Evolutionary conservation across 495 filamentous ascomycete genomes (phyloP).

Genomic region (Chaetomium cochliodes): DNA sequence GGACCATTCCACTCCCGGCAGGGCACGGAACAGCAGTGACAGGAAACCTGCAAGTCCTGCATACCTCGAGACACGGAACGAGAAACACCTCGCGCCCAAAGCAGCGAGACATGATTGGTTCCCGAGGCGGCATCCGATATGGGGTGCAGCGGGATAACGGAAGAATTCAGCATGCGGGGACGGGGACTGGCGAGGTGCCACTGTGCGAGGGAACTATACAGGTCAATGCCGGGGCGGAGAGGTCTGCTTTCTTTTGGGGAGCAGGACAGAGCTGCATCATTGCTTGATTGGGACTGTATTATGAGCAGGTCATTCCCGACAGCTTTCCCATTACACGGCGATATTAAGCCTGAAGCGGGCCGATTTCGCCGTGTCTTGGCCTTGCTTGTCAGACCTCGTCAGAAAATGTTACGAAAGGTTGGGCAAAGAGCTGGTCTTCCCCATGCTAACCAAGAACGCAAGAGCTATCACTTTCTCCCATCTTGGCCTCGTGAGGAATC

Average conservation of each 20-base stretch:
- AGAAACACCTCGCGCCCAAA: not conserved
- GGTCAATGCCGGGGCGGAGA: slow-evolving; percentile 2
- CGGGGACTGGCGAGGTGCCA: not conserved
- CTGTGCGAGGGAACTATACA: slow-evolving; percentile 4
- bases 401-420: not conserved
- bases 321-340: not conserved
- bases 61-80: slow-evolving; percentile 2
- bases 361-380: not conserved
- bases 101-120: not conserved
- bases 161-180: slow-evolving; percentile 7
- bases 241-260: not conserved
- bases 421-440: not conserved
- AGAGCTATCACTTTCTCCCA: no score
- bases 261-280: not conserved
- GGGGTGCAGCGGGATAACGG: not conserved
- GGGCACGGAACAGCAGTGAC: slow-evolving; percentile 1
- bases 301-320: not conserved
- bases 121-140: not conserved
- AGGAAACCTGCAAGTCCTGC: not conserved
- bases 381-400: not conserved
- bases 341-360: not conserved
- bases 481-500: not conserved
- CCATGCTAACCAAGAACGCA: no score
- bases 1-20: not conserved
- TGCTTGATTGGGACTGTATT: not conserved